A percentile compares a stretch with the other conserved stretches of the same genome.
Conservation (phyloP, 2,329 filamentous ascomycete genomes). For the Chaetomium strumarium region DNA sequence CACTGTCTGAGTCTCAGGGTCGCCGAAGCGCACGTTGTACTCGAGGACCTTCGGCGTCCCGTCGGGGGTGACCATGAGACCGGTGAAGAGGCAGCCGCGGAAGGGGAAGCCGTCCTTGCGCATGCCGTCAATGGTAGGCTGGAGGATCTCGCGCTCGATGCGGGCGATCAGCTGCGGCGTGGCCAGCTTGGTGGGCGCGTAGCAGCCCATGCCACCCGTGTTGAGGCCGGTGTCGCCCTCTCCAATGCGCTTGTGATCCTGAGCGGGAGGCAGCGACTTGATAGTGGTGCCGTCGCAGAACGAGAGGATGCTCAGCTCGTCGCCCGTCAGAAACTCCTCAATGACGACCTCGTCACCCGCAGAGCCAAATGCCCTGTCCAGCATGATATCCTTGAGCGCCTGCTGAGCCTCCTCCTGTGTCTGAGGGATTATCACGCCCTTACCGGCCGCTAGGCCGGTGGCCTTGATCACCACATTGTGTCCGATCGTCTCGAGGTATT, state of each 20-base stretch:
- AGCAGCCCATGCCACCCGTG: conserved; percentile 97
- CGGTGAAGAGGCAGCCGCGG: conserved; percentile 74
- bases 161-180: conserved; percentile 68
- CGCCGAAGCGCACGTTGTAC: conserved; percentile 90
- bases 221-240: conserved; percentile 89
- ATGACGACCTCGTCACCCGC: conserved; percentile 91
- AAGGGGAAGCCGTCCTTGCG: conserved; percentile 69
- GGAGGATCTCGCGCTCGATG: conserved; percentile 76
- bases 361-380: conserved; percentile 75
- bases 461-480: conserved; percentile 91
- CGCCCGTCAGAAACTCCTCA: conserved; percentile 85
- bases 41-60: conserved; percentile 75
- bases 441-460: conserved; percentile 83
- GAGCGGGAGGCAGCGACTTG: conserved; percentile 77
- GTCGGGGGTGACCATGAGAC: conserved; percentile 81
- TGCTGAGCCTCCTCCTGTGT: conserved; percentile 76
- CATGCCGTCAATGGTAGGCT: conserved; percentile 87
- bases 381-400: conserved; percentile 85
- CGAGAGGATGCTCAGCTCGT: conserved; percentile 85
- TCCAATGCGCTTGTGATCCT: conserved; percentile 93
- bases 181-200: conserved; percentile 80
- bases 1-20: conserved; percentile 86
- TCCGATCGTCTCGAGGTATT: conserved; percentile 65
- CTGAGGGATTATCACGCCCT: conserved; percentile 86
- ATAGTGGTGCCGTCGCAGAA: conserved; percentile 88